Percentiles rank a stretch among this genome's conserved stretches.
Evolutionary conservation across 2,329 filamentous ascomycete genomes (phyloP).

Genomic region (Westerdykella ornata): DNA sequence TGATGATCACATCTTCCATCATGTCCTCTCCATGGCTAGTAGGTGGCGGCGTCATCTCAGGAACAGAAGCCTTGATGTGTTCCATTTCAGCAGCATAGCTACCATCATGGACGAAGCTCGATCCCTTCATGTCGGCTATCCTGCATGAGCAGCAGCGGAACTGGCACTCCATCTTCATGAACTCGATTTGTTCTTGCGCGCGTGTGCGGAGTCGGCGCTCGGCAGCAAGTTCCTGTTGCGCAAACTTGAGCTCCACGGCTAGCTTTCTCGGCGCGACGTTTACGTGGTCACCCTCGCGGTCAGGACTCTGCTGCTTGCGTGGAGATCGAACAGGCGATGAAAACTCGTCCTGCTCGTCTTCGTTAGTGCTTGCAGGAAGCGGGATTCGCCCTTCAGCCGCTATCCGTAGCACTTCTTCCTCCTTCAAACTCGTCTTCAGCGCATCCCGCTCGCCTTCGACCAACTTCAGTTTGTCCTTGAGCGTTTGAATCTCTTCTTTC

Average conservation of each 20-base stretch:
- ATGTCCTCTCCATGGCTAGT: slow-evolving; percentile 52
- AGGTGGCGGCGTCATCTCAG: slow-evolving; percentile 56
- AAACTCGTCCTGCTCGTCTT: slow-evolving; percentile 53
- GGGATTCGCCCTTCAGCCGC: slow-evolving; percentile 65
- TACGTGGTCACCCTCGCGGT: slow-evolving; percentile 41
- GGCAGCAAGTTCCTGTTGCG: slow-evolving; percentile 46
- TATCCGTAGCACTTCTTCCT: slow-evolving; percentile 66
- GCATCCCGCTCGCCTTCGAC: slow-evolving; percentile 70
- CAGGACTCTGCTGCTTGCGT: slow-evolving; percentile 43
- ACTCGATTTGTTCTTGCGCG: slow-evolving; percentile 66
- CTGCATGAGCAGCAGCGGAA: slow-evolving; percentile 60
- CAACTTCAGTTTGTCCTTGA: slow-evolving; percentile 56
- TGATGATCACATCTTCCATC: slow-evolving; percentile 27
- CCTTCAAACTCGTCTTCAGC: slow-evolving; percentile 63
- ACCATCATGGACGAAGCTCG: slow-evolving; percentile 36
- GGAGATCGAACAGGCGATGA: slow-evolving; percentile 53
- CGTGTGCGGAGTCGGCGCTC: slow-evolving; percentile 58
- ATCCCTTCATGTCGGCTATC: slow-evolving; percentile 35
- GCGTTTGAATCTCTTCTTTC: slow-evolving; percentile 60
- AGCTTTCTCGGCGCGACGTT: slow-evolving; percentile 42
- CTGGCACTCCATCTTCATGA: slow-evolving; percentile 67
- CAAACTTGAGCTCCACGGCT: slow-evolving; percentile 40
- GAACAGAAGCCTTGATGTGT: slow-evolving; percentile 39
- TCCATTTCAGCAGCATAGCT: slow-evolving; percentile 32
- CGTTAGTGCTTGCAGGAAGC: slow-evolving; percentile 49